These are phyloP conservation scores for Dendrothele bispora DNA, from an alignment of 768 basidiomycete species.

Conservation along the genomic window DNA sequence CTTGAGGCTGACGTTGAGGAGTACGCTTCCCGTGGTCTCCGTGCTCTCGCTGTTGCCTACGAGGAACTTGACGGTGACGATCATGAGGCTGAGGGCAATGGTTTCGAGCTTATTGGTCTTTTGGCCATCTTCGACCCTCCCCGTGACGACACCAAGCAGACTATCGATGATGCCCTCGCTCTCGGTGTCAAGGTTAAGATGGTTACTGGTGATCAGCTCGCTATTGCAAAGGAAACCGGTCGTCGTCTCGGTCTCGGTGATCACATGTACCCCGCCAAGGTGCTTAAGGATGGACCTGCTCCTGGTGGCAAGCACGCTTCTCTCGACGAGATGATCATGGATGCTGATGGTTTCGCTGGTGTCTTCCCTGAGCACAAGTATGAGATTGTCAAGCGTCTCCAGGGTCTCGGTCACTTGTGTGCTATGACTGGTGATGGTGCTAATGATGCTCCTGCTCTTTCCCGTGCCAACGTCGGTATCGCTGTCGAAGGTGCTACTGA, in stretches of 20 bases:
- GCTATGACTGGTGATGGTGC: conserved; percentile 99
- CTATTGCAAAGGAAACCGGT: conserved; percentile 98
- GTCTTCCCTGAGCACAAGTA: conserved; percentile 99
- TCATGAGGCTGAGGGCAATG: conserved; percentile 86
- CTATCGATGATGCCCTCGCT: conserved; percentile 93
- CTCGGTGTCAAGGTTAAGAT: conserved; percentile 99
- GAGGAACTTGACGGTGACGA: conserved; percentile 90
- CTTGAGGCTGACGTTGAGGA: conserved; percentile 97
- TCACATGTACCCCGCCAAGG: conserved; percentile 99
- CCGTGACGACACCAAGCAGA: conserved; percentile 97
- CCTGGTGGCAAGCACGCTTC: conserved; percentile 80
- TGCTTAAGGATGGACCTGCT: conserved; percentile 95
- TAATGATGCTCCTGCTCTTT: conserved; percentile 96
- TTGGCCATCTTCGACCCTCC: conserved; percentile 98
- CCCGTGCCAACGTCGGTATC: conserved; percentile 98
- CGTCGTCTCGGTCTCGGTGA: conserved; percentile 97
- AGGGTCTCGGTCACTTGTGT: conserved; percentile 92
- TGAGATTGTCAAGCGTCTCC: conserved; percentile 98
- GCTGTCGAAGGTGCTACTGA: conserved; percentile 99
- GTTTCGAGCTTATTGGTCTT: conserved; percentile 96
- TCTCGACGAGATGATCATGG: conserved; percentile 99
- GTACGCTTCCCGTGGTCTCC: conserved; percentile 93
- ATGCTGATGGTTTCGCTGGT: conserved; percentile 98
- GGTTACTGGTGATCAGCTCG: conserved; percentile 99
- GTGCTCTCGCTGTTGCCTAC: conserved; percentile 93